Evolutionary conservation across 495 filamentous ascomycete genomes (phyloP), one percentile per base, ranked within the genome.

Genomic region (Geopyxis carbonaria): DNA sequence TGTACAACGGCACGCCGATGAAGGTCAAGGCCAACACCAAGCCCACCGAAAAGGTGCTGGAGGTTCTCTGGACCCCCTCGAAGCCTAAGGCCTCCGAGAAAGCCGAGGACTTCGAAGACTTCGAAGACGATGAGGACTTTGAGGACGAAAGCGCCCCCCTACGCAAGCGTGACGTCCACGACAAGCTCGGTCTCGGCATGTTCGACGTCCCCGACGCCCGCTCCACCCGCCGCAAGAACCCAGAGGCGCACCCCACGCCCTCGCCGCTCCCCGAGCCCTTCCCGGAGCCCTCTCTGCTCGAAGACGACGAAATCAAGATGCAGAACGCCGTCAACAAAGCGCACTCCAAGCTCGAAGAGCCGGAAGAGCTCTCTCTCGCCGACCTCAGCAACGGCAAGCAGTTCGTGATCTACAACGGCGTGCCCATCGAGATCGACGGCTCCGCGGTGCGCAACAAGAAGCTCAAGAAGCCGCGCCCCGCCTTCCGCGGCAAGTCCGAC

Each of bases 401-500:
- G 16, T 41, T 41, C 20, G 38, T 33, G 28, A 41, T 41, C 29
- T 41, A 41, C 18, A 41, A 41, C 29, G 38, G 38, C 27, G 15
- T 14, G 38, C 28, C 38, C 15, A 30, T 41, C 7, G 38, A 41
- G 16, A 13, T 32, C 27, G 27, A 41, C 29, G 29, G 29, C 1
- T n/a, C 2, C n/a, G 28, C 25, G 7, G 16, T 41, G 20, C 6
- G 20, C 14, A 13, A 19, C 21, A 10, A 13, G 20, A 31, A 41
- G 16, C 18, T 41, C 3, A 41, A 41, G 38, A 41, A 41, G 38
- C 38, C 38, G n/a, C 38, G 38, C 14, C 38, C 38, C n/a, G 38
- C 38, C 7, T 41, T 41, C 38, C 27, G 28, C 5, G 28, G 38
- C 5, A 13, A 13, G 14, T n/a, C 13, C n/a, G 18, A 32, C 6